phyloP scores from a whole-genome alignment of 2,329 filamentous ascomycete species.

The Phoma sp. region DNA sequence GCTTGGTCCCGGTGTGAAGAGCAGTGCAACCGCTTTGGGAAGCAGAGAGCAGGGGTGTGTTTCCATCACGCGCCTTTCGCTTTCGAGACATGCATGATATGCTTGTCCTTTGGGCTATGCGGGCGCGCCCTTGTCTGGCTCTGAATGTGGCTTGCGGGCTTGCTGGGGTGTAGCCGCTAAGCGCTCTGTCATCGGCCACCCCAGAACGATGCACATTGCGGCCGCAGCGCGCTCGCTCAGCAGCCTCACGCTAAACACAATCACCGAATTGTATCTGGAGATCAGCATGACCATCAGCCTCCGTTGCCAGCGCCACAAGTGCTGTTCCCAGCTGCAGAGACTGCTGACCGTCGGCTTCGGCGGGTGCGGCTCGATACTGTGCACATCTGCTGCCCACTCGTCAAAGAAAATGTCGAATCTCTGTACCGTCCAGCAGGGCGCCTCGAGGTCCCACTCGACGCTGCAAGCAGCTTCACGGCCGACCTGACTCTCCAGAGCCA shows the following conservation, averaged over 20 bases:
- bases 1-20: conserved; percentile 11
- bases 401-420: conserved; percentile 6
- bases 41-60: conserved; percentile 15
- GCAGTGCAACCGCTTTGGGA: conserved; percentile 16
- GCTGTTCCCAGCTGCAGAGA: background rate
- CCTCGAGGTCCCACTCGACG: conserved; percentile 6
- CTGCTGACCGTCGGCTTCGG: conserved; percentile 4
- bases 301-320: conserved; percentile 2
- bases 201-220: conserved; percentile 7
- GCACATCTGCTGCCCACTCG: background rate
- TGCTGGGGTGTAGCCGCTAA: conserved; percentile 1
- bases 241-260: conserved; percentile 18
- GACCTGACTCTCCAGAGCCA: conserved; percentile 10
- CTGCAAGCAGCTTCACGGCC: conserved; percentile 12
- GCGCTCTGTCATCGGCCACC: conserved; percentile 15
- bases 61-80: conserved; percentile 21
- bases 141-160: conserved; percentile 16
- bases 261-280: background rate
- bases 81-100: conserved; percentile 16
- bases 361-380: background rate
- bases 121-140: conserved; percentile 9
- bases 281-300: conserved; percentile 9
- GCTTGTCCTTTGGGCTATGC: conserved; percentile 10
- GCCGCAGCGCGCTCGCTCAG: conserved; percentile 19
- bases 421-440: conserved; percentile 4